These are phyloP conservation scores for Globisporangium megalacanthum DNA, from an alignment of 352 stramenopile species.

Conservation along the genomic window DNA sequence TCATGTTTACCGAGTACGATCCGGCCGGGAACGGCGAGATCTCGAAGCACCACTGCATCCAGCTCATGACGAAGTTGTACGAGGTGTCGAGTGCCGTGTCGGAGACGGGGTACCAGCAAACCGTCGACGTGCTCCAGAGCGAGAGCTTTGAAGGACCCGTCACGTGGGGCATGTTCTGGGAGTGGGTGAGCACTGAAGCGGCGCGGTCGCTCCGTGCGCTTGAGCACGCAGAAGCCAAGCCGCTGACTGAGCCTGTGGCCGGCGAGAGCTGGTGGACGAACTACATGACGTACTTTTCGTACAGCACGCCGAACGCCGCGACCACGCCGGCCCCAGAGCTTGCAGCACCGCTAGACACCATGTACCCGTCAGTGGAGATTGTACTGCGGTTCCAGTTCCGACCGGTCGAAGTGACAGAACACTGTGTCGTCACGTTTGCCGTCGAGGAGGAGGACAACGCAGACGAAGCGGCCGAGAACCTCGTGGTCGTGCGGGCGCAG, in stretches of 20 bases:
- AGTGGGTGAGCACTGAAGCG: constrained; percentile 82
- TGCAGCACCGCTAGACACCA: constrained; percentile 11
- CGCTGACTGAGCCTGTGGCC: constrained; percentile 31
- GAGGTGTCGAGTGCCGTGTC: constrained; percentile 63
- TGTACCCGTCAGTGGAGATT: constrained; percentile 32
- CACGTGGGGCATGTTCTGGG: constrained; percentile 84
- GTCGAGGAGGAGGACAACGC: background rate
- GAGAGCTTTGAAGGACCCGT: constrained; percentile 58
- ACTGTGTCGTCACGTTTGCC: background rate
- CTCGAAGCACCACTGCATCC: constrained; percentile 60
- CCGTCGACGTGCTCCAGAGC: constrained; percentile 52
- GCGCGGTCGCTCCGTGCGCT: constrained; percentile 57
- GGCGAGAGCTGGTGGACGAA: constrained; percentile 63
- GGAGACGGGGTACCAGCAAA: constrained; percentile 52
- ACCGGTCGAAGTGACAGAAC: background rate
- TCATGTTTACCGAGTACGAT: constrained; percentile 85
- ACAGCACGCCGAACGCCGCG: constrained; percentile 14
- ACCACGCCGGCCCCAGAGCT: constrained; percentile 7
- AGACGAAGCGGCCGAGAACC: constrained; percentile 9
- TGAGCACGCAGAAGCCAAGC: constrained; percentile 47
- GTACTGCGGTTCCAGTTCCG: constrained; percentile 17
- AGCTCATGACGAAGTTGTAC: constrained; percentile 76
- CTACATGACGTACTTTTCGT: constrained; percentile 45
- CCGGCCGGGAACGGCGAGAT: constrained; percentile 51
- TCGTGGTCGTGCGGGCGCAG: constrained; percentile 62